Evolutionary conservation across 192 early-diverging fungal species (phyloP).

Genomic region (Chytriomyces confervae): DNA sequence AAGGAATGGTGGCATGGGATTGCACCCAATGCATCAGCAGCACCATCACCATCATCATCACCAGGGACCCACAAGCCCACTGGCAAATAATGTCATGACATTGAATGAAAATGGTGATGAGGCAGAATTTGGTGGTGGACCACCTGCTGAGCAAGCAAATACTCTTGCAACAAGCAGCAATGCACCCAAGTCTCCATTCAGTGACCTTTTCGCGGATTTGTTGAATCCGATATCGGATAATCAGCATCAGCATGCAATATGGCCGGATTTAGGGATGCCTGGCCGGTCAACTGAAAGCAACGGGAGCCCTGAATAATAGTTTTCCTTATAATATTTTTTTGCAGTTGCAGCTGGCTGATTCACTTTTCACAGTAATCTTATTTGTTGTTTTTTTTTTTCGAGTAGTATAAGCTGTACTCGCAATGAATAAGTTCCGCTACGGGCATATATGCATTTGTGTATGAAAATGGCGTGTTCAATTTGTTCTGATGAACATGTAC

Average conservation of each 20-base stretch:
- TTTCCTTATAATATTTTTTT: slow-evolving; percentile 9
- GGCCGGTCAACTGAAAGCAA: slow-evolving; percentile 2
- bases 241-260: background rate
- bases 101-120: background rate
- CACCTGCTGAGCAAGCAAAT: background rate
- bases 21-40: no score
- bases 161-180: no score
- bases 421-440: no score
- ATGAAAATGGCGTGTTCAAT: no score
- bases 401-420: no score
- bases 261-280: slow-evolving; percentile 15
- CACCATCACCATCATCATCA: background rate
- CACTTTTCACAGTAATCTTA: background rate
- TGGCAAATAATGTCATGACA: background rate
- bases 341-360: background rate
- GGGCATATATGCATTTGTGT: no score
- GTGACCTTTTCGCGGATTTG: slow-evolving; percentile 50
- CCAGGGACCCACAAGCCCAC: background rate
- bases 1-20: no score
- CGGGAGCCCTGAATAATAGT: background rate
- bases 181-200: slow-evolving; percentile 16
- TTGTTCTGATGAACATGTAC: no score
- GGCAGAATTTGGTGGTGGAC: background rate
- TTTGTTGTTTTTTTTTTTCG: no score
- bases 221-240: slow-evolving; percentile 44